Conservation (phyloP, 2,329 filamentous ascomycete species). For the Claviceps paspali region DNA sequence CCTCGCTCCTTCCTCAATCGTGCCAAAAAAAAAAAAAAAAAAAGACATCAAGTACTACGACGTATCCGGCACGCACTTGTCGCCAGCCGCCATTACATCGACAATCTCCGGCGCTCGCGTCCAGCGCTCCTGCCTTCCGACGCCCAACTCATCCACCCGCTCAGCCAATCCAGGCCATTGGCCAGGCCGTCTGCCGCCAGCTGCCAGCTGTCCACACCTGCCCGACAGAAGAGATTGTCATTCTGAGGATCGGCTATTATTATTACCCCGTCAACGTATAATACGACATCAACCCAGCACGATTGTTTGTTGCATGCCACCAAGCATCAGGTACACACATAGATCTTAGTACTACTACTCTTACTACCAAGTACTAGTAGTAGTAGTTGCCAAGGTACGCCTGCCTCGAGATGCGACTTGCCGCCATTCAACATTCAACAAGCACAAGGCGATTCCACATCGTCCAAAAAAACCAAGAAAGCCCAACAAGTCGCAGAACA, state of each 20-base stretch:
- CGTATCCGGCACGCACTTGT: too few species aligned
- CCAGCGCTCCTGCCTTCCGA: constrained; percentile 1
- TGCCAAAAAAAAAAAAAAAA: background rate
- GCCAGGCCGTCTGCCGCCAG: background rate
- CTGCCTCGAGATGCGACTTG: background rate
- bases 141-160: background rate
- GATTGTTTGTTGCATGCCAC: background rate
- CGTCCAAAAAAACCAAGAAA: background rate
- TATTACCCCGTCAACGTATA: background rate
- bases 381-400: background rate
- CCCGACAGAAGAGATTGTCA: background rate
- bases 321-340: too few species aligned
- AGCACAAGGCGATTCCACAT: background rate
- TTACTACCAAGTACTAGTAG: too few species aligned
- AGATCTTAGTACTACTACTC: too few species aligned
- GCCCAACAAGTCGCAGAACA: background rate
- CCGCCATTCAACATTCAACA: background rate
- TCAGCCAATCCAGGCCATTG: background rate
- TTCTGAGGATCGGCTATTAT: background rate
- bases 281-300: background rate
- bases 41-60: background rate
- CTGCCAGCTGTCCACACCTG: constrained; percentile 1
- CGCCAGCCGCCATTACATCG: too few species aligned
- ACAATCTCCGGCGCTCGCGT: background rate
- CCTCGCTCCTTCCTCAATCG: background rate